These are phyloP conservation scores for Hemileia vastatrix DNA, from an alignment of 1,284 basidiomycete species.

Conservation along the genomic window DNA sequence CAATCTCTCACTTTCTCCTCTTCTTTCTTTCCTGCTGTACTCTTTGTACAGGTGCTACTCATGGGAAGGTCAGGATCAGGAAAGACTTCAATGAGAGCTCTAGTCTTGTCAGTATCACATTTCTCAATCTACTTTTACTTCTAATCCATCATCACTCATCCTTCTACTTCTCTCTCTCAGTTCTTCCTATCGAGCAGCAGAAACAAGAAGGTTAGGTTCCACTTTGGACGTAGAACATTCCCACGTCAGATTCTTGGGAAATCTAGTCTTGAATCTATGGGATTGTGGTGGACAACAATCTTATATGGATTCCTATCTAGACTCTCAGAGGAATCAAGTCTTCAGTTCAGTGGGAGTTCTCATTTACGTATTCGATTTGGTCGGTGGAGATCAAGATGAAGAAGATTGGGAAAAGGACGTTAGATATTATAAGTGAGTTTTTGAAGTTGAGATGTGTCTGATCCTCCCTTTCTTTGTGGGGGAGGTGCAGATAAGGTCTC, in stretches of 20 bases:
- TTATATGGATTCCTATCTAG: constrained; percentile 94
- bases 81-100: too few relatives aligned
- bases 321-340: constrained; percentile 76
- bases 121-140: too few relatives aligned
- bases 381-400: constrained; percentile 32
- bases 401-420: constrained; percentile 59
- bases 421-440: too few relatives aligned
- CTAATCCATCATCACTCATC: constrained; percentile 4
- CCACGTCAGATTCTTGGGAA: constrained; percentile 92
- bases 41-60: constrained; percentile 70
- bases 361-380: constrained; percentile 94
- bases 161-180: constrained; percentile 47
- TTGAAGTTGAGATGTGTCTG: not conserved
- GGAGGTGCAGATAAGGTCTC: too few relatives aligned
- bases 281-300: constrained; percentile 96
- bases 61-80: constrained; percentile 83
- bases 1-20: too few relatives aligned
- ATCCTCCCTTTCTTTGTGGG: too few relatives aligned
- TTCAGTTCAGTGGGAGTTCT: constrained; percentile 92
- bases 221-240: constrained; percentile 97
- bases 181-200: constrained; percentile 83
- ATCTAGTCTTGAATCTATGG: constrained; percentile 83
- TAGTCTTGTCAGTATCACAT: too few relatives aligned
- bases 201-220: constrained; percentile 82
- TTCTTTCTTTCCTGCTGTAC: too few relatives aligned